Conservation (phyloP, 83 land plant species). For the Picea abies region DNA sequence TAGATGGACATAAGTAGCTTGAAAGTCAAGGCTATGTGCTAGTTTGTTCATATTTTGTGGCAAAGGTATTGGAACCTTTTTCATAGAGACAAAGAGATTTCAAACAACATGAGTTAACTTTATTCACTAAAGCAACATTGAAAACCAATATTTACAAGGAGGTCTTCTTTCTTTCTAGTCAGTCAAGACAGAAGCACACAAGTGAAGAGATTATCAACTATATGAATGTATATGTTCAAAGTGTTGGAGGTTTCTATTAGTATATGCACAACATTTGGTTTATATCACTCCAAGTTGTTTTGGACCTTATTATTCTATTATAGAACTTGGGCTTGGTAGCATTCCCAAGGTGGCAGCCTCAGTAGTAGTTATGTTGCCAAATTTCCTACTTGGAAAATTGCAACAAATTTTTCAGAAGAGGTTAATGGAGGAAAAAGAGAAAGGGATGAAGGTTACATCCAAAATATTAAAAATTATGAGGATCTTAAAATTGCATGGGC, state of each 20-base stretch:
- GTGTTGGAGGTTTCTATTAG: slow-evolving; percentile 53
- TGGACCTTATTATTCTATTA: slow-evolving; percentile 55
- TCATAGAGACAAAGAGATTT: slow-evolving; percentile 48
- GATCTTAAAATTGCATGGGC: slow-evolving; percentile 79
- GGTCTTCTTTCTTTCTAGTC: slow-evolving; percentile 52
- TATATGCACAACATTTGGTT: slow-evolving; percentile 72
- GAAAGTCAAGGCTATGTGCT: slow-evolving; percentile 47
- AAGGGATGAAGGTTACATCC: slow-evolving; percentile 74
- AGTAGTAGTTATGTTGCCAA: slow-evolving; percentile 51
- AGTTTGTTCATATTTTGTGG: slow-evolving; percentile 38
- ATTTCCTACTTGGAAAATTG: slow-evolving; percentile 55
- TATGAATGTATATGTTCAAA: slow-evolving; percentile 75
- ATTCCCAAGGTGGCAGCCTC: slow-evolving; percentile 51
- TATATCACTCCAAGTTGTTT: slow-evolving; percentile 50
- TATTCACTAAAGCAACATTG: slow-evolving; percentile 42
- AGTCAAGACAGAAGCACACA: slow-evolving; percentile 40
- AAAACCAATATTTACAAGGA: slow-evolving; percentile 52
- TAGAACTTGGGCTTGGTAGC: slow-evolving; percentile 52
- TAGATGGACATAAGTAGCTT: slow-evolving; percentile 31
- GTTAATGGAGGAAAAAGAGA: slow-evolving; percentile 85
- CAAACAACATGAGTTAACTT: slow-evolving; percentile 26
- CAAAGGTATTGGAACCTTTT: slow-evolving; percentile 59
- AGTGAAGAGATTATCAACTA: slow-evolving; percentile 80
- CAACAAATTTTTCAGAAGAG: slow-evolving; percentile 61
- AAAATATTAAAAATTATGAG: slow-evolving; percentile 81